Evolutionary conservation across 2,329 filamentous ascomycete genomes (phyloP).

Genomic region (Purpureocillium lavendulum): DNA sequence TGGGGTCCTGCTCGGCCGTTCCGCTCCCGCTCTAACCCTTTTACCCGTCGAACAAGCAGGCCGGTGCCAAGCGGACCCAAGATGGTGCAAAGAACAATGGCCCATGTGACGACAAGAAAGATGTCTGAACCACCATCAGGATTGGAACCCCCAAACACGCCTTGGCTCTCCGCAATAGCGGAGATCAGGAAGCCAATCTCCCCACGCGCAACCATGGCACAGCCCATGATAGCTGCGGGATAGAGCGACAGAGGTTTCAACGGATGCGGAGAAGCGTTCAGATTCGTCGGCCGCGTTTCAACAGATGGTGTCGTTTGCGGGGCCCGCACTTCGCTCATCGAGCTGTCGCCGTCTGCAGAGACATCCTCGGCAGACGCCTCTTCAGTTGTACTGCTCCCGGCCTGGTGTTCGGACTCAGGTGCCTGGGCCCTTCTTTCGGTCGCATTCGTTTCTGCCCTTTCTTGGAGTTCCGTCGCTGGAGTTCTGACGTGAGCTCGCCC

Average conservation of each 20-base stretch:
- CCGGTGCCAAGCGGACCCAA: slow-evolving; percentile 41
- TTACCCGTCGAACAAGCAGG: slow-evolving; percentile 33
- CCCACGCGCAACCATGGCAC: slow-evolving; percentile 66
- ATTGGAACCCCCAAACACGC: slow-evolving; percentile 24
- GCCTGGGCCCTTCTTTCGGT: neutral
- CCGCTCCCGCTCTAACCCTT: slow-evolving; percentile 12
- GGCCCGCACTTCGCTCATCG: neutral
- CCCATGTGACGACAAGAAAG: slow-evolving; percentile 47
- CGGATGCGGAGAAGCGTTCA: slow-evolving; percentile 10
- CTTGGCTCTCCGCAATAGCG: slow-evolving; percentile 51
- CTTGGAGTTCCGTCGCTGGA: neutral
- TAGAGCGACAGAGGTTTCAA: slow-evolving; percentile 54
- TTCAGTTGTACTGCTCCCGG: no score
- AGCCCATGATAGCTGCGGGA: slow-evolving; percentile 56
- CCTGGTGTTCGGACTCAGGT: no score
- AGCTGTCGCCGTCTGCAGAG: neutral
- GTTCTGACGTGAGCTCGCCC: neutral
- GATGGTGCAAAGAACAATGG: slow-evolving; percentile 46
- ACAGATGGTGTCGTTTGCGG: neutral
- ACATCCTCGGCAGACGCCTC: neutral
- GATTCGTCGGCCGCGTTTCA: neutral
- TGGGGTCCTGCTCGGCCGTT: neutral
- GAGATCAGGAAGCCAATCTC: slow-evolving; percentile 75
- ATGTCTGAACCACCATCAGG: slow-evolving; percentile 25
- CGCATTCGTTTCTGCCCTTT: no score